phyloP scores from a whole-genome alignment of 805 yeast species.

The Pichia heedii region DNA sequence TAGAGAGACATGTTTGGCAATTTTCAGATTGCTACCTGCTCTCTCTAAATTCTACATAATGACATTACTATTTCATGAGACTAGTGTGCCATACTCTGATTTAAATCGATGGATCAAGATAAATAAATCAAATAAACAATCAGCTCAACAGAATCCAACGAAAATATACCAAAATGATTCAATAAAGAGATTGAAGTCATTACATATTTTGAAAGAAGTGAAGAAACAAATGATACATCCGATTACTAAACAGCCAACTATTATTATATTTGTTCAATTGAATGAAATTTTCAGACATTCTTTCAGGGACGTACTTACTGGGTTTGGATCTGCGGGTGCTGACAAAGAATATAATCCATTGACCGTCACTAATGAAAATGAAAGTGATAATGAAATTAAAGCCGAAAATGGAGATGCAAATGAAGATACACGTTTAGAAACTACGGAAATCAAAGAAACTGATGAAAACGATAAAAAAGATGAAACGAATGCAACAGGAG shows the following conservation, averaged over 20 bases:
- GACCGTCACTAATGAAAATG: constrained; percentile 24
- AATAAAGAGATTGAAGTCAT: constrained; percentile 59
- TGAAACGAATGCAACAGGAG: constrained; percentile 2
- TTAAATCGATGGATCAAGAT: constrained; percentile 62
- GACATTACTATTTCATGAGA: constrained; percentile 77
- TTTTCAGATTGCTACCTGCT: constrained; percentile 82
- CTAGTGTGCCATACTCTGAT: constrained; percentile 56
- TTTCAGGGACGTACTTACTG: constrained; percentile 77
- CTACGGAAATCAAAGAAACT: no score
- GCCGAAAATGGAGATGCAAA: no score
- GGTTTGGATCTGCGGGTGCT: constrained; percentile 24
- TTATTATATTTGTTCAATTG: constrained; percentile 34
- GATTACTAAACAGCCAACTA: constrained; percentile 25
- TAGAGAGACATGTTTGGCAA: constrained; percentile 92
- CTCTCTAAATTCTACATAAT: constrained; percentile 82
- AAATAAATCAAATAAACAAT: constrained; percentile 1
- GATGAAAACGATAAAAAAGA: no score
- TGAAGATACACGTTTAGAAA: no score
- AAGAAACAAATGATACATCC: constrained; percentile 28
- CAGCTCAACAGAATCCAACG: constrained; percentile 21
- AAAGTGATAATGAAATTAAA: not conserved
- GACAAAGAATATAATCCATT: not conserved
- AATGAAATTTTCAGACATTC: constrained; percentile 69
- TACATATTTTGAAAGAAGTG: constrained; percentile 66
- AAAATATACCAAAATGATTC: constrained; percentile 64